These are phyloP conservation scores for Xylaria sp. DNA, from an alignment of 2,329 filamentous ascomycete species.

Conservation along the genomic window DNA sequence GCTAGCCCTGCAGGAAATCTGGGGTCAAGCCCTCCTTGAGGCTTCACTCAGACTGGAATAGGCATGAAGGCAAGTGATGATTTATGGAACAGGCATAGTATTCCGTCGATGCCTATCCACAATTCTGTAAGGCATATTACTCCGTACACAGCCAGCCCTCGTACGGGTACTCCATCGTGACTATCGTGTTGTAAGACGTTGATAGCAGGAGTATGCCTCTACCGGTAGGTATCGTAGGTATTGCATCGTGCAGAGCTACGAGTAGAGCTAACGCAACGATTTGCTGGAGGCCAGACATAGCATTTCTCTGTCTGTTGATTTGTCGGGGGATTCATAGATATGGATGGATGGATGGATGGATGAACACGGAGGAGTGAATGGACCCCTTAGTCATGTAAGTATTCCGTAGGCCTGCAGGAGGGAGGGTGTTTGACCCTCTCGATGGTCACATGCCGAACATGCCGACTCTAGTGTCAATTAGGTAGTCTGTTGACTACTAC, in stretches of 20 bases:
- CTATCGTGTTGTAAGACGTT: neutral
- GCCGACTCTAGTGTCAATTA: neutral
- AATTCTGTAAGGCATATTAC: neutral
- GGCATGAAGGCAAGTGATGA: conserved; percentile 17
- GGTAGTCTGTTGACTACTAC: neutral
- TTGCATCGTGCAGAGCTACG: neutral
- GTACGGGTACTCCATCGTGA: neutral
- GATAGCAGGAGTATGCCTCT: neutral
- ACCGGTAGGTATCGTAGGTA: neutral
- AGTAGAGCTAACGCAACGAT: neutral
- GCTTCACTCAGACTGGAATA: conserved; percentile 19
- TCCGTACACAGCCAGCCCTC: neutral
- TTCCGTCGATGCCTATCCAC: neutral
- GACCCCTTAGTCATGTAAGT: neutral
- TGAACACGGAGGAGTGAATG: neutral
- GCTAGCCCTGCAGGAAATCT: neutral
- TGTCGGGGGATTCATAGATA: neutral
- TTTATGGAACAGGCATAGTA: conserved; percentile 6
- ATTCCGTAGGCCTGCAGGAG: neutral
- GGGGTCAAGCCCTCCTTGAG: conserved; percentile 7
- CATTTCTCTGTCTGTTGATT: neutral
- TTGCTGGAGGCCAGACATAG: neutral
- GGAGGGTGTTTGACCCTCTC: neutral
- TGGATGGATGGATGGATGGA: neutral
- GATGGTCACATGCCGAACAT: neutral